Conservation (phyloP, 257 asterid genomes). For the Forsythia viridissima region DNA sequence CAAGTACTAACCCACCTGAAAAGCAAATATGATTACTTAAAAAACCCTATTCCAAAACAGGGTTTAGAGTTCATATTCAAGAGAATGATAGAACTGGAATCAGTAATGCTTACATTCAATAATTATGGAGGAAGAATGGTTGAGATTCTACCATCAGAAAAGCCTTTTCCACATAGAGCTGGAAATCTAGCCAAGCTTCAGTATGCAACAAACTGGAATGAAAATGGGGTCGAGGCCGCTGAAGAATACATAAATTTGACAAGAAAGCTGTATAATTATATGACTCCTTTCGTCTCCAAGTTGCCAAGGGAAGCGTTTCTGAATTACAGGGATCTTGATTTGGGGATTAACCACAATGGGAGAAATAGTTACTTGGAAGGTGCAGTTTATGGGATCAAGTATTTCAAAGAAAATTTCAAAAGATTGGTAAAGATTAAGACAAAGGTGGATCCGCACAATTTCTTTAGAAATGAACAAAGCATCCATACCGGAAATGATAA, state of each 20-base stretch:
- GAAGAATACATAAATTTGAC: constrained; percentile 6
- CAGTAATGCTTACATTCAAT: too few species aligned
- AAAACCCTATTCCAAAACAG: too few species aligned
- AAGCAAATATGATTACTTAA: too few species aligned
- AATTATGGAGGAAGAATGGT: background rate
- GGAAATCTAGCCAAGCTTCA: constrained; percentile 13
- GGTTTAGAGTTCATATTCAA: too few species aligned
- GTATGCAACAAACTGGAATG: constrained; percentile 17
- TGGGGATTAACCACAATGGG: background rate
- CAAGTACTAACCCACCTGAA: too few species aligned
- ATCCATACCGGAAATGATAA: background rate
- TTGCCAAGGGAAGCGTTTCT: constrained; percentile 14
- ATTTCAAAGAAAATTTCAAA: background rate
- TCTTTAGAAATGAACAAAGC: background rate
- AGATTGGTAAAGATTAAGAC: background rate
- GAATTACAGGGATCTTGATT: constrained; percentile 17
- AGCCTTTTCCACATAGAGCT: constrained; percentile 18
- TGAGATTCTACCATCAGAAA: constrained; percentile 7
- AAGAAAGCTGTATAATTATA: background rate
- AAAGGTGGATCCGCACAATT: background rate
- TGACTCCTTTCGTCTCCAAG: constrained; percentile 23
- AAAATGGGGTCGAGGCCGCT: background rate
- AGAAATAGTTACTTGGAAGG: background rate
- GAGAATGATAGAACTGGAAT: too few species aligned
- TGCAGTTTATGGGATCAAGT: background rate